Base-by-base conservation (phyloP, 345 rosid genomes). In the Microcos paniculata region DNA sequence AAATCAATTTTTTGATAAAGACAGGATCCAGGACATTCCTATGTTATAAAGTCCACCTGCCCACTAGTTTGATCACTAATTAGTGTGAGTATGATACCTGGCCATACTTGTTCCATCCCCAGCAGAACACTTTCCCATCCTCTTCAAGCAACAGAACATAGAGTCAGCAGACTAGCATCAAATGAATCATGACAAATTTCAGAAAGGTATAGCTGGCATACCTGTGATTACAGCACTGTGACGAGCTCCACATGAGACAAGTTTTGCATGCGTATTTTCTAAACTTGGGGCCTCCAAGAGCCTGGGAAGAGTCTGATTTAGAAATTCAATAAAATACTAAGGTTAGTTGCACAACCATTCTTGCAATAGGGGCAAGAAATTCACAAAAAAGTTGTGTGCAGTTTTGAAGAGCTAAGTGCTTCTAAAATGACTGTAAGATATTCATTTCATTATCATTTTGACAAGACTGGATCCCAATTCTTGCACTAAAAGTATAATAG, bases 21-120 rank as follows among this genome's bases (percentile, higher is more conserved):
- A 49, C 15, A 16, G 21, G 43, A 35, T 35, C 33, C 0, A 2
- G 4, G 24, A 72, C 58, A 18, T 48, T 49, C 24, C 38, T 15
- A 30, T 40, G 66, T 64, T 75, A 38, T 23, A 52, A 1, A 30
- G 51, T 69, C 65, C 8, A 62, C 55, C 42, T 45, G 19, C 33
- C 38, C 21, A 7, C 71, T 45, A 21, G 38, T 55, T 24, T 61
- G 15, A 49, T 19, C 49, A 70, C 7, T 10, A 30, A 55, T 24
- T 11, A 45, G 33, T 24, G 14, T 14, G 48, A 68, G 78, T 18
- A 52, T 40, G n/a, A 73, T 88, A 96, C 99, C 99, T 96, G 99
- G 15, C 97, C 99, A 63, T 96, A 96, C 82, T 96, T 96, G 92
- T 94, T 96, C 99, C 99, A 96, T 52, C 99, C 99, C 99, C 99